A percentile compares a stretch with the other conserved stretches of the same genome.
phyloP scores from a whole-genome alignment of 1,284 basidiomycete species.

The Austroboletus novae-zelandiae region DNA sequence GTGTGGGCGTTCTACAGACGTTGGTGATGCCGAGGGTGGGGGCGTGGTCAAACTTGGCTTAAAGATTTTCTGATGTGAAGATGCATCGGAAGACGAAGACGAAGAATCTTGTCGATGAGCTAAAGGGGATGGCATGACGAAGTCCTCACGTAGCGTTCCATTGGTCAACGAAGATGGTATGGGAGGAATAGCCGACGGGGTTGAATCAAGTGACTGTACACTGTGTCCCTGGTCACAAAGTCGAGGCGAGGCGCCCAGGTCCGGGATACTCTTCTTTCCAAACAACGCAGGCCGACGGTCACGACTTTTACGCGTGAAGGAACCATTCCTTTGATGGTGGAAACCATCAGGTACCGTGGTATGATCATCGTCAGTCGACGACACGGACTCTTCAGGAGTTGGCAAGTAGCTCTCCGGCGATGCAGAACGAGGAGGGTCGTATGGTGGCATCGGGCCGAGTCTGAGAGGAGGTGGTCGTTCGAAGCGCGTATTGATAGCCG shows the following conservation, averaged over 20 bases:
- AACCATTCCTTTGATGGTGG: conserved; percentile 59
- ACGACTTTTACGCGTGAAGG: conserved; percentile 45
- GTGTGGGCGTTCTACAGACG: conserved; percentile 39
- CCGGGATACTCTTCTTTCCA: conserved; percentile 85
- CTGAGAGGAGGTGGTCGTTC: conserved; percentile 53
- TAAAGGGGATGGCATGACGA: conserved; percentile 41
- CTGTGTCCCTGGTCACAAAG: conserved; percentile 34
- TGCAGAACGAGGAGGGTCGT: conserved; percentile 43
- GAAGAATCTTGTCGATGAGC: conserved; percentile 47
- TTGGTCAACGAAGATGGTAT: conserved; percentile 17
- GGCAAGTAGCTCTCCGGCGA: conserved; percentile 60
- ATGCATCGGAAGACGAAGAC: conserved; percentile 34
- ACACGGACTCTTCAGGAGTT: conserved; percentile 54
- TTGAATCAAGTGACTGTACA: conserved; percentile 24
- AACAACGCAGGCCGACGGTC: conserved; percentile 41
- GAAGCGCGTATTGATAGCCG: conserved; percentile 19
- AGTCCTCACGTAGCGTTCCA: conserved; percentile 35
- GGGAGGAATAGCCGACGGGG: conserved; percentile 6
- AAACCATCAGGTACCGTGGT: conserved; percentile 26
- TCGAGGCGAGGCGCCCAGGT: conserved; percentile 61
- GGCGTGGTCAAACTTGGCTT: conserved; percentile 38
- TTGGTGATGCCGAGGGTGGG: conserved; percentile 44
- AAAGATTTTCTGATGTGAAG: conserved; percentile 22
- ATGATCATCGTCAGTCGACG: conserved; percentile 38
- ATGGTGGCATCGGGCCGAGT: conserved; percentile 44